phyloP scores from a whole-genome alignment of 2,329 filamentous ascomycete species.

The Amylocarpus encephaloides region DNA sequence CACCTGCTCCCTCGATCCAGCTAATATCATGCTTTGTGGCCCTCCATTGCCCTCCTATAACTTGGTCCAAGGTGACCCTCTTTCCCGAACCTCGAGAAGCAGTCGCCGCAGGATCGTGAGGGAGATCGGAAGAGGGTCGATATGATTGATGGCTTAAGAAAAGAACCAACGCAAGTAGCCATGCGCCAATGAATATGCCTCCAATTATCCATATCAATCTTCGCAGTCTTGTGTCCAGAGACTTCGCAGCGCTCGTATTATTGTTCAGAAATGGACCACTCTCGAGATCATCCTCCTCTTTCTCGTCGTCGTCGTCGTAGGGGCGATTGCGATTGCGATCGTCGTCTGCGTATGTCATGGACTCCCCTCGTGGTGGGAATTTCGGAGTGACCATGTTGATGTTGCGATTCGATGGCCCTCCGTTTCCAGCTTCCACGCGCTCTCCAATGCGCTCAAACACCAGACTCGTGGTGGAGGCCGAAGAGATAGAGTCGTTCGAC shows the following conservation, averaged over 20 bases:
- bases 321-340: constrained; percentile 17
- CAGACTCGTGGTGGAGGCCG: constrained; percentile 76
- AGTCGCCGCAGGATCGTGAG: constrained; percentile 64
- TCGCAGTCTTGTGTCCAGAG: constrained; percentile 59
- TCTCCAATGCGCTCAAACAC: constrained; percentile 73
- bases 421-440: constrained; percentile 20
- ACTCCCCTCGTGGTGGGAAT: constrained; percentile 23
- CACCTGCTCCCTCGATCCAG: constrained; percentile 70
- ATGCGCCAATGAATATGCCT: constrained; percentile 56
- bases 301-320: constrained; percentile 26
- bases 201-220: constrained; percentile 50
- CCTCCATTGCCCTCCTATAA: constrained; percentile 60
- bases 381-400: constrained; percentile 26
- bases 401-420: constrained; percentile 17
- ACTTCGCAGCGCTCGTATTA: constrained; percentile 34
- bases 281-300: constrained; percentile 41
- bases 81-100: constrained; percentile 58
- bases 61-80: constrained; percentile 65
- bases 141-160: constrained; percentile 63
- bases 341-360: constrained; percentile 26
- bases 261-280: constrained; percentile 36
- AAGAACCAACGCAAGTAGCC: constrained; percentile 60
- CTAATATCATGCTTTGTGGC: constrained; percentile 59
- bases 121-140: constrained; percentile 55
- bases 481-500: constrained; percentile 52